Evolutionary conservation across 805 yeast genomes (phyloP).

Genomic region (Spathaspora arborariae): DNA sequence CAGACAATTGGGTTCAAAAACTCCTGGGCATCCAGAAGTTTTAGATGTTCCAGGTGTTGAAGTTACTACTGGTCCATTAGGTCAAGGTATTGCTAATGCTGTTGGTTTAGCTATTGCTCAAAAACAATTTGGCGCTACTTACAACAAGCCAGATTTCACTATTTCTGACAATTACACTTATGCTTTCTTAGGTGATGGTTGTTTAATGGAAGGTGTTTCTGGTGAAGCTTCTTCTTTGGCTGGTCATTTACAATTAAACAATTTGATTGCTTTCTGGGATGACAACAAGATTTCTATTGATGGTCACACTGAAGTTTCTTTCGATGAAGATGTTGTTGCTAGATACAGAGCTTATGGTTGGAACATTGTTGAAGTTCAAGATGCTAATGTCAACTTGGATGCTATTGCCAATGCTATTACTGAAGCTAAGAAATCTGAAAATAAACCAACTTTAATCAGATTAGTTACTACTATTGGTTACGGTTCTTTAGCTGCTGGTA

Average conservation of each 20-base stretch:
- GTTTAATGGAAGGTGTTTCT: conserved; percentile 97
- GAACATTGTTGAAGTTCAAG: conserved; percentile 73
- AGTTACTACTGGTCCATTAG: conserved; percentile 98
- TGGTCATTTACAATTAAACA: conserved; percentile 91
- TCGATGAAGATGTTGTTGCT: conserved; percentile 85
- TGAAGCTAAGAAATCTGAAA: conserved; percentile 69
- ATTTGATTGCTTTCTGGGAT: conserved; percentile 93
- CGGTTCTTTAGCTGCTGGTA: conserved; percentile 83
- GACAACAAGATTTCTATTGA: conserved; percentile 96
- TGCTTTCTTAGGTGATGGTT: conserved; percentile 91
- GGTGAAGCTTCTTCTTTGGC: conserved; percentile 93
- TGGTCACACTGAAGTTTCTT: conserved; percentile 84
- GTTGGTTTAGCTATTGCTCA: conserved; percentile 97
- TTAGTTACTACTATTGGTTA: conserved; percentile 89
- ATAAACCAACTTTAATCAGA: conserved; percentile 89
- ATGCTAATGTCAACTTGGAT: conserved; percentile 77
- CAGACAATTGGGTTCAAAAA: conserved; percentile 85
- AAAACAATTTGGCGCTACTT: conserved; percentile 85
- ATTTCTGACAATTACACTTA: conserved; percentile 75
- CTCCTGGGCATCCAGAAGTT: conserved; percentile 97
- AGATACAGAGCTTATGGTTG: conserved; percentile 93
- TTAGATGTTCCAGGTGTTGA: conserved; percentile 85
- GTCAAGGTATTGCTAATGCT: conserved; percentile 96
- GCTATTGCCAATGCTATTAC: conserved; percentile 73
- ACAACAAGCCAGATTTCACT: conserved; percentile 80